Base-by-base conservation (phyloP, 1,139 yeast genomes). In the Magnusiomyces suaveolens region DNA sequence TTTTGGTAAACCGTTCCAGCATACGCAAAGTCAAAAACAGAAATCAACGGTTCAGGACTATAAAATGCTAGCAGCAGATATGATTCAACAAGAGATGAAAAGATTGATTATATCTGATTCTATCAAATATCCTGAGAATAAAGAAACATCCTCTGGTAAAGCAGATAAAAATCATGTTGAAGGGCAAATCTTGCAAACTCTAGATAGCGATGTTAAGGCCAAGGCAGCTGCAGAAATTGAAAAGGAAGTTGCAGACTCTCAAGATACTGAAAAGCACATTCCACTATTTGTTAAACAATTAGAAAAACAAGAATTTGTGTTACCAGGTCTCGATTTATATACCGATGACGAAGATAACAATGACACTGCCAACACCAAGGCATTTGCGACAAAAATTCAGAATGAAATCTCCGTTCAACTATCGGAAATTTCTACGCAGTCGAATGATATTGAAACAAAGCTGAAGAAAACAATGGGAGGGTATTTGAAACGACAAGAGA, bases 51-150 rank as follows among this genome's bases (percentile, higher is more conserved):
- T 26, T 14, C 20, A 29, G 20, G 29, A 29, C 29, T 29, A 24
- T 32, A 25, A 10, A 4, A 12, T 44, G 16, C 16, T 24, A 8
- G 49, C 38, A n/a, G 36, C 47, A n/a, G 18, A 25, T 21, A 48
- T 46, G 21, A 69, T 82, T 0, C 67, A 66, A 10, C 52, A 59
- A 3, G 81, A 78, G 46, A 62, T 78, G 56, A 59, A 65, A 3
- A 61, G 59, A 2, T 64, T 82, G 44, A 68, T 81, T 10, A 67
- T 69, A 48, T 76, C 84, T 0, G 89, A 82, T 61, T 74, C 71
- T 54, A 62, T 71, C 14, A 75, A 72, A 60, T 69, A 58, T 49
- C 69, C 64, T 55, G 59, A 36, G 64, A 69, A 8, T 56, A 69
- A 44, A 51, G 33, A 53, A 24, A 51, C 50, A 1, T 54, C 53